A percentile compares a stretch with the other conserved stretches of the same genome.
Evolutionary conservation across 2,329 filamentous ascomycete genomes (phyloP).

Genomic region (Monilinia polystroma): DNA sequence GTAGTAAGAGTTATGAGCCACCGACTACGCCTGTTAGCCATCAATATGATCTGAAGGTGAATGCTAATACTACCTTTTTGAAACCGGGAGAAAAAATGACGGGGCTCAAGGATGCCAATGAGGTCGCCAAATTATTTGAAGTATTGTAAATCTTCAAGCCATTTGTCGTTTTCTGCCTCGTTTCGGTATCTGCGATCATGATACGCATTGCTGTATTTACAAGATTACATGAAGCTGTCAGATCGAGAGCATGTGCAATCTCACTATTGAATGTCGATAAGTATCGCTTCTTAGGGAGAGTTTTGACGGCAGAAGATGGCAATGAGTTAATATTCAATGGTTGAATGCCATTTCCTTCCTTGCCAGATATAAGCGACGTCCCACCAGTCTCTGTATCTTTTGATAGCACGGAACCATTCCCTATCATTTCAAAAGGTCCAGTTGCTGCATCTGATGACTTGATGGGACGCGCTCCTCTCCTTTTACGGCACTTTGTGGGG

Average conservation of each 20-base stretch:
- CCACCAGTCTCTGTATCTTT: neutral
- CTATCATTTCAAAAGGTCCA: neutral
- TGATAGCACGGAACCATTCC: neutral
- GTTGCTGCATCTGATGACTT: no score
- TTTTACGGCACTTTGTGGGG: neutral
- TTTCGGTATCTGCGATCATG: slow-evolving; percentile 25
- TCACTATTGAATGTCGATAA: neutral
- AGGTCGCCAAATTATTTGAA: slow-evolving; percentile 20
- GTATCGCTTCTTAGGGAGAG: neutral
- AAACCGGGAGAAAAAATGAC: slow-evolving; percentile 36
- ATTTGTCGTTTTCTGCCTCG: neutral
- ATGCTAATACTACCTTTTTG: slow-evolving; percentile 30
- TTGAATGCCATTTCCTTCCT: neutral
- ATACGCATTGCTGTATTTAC: slow-evolving; percentile 24
- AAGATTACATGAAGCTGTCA: slow-evolving; percentile 21
- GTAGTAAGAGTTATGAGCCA: slow-evolving; percentile 23
- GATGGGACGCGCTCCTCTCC: neutral
- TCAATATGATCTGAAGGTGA: neutral
- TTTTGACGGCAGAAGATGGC: neutral
- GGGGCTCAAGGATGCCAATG: slow-evolving; percentile 23
- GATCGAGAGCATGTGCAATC: neutral
- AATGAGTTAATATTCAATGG: neutral
- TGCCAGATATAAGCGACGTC: neutral
- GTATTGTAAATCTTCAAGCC: slow-evolving; percentile 27
- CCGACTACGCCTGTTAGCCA: slow-evolving; percentile 17